phyloP scores from a whole-genome alignment of 495 filamentous ascomycete species.

The Friedmanniomyces endolithicus region DNA sequence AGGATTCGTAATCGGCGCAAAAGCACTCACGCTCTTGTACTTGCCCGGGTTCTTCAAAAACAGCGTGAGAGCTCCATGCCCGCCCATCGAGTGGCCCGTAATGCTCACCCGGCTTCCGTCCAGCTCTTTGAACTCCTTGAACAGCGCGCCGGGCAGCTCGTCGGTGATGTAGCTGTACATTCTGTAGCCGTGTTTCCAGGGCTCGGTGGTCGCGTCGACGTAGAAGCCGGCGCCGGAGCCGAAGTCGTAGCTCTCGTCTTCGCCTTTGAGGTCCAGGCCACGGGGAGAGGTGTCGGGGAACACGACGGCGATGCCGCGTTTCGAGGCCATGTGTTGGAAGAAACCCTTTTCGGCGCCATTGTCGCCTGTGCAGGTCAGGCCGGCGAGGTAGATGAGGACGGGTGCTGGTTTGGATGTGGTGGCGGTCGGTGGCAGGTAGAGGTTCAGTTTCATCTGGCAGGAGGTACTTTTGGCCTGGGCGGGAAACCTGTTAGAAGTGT shows the following conservation, averaged over 20 bases:
- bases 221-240: slow-evolving; percentile 89
- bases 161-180: slow-evolving; percentile 85
- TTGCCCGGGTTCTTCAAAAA: slow-evolving; percentile 80
- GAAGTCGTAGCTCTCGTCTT: slow-evolving; percentile 81
- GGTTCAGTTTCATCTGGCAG: slow-evolving; percentile 57
- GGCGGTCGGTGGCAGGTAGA: slow-evolving; percentile 53
- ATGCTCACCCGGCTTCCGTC: slow-evolving; percentile 61
- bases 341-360: slow-evolving; percentile 96
- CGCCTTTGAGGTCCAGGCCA: slow-evolving; percentile 63
- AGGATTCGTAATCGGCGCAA: slow-evolving; percentile 87
- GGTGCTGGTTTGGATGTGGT: slow-evolving; percentile 48
- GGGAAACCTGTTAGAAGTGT: not conserved
- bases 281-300: slow-evolving; percentile 93
- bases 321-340: slow-evolving; percentile 69
- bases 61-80: slow-evolving; percentile 85
- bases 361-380: slow-evolving; percentile 87
- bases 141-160: slow-evolving; percentile 70
- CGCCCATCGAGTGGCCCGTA: slow-evolving; percentile 91
- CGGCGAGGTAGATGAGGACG: slow-evolving; percentile 86
- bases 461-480: slow-evolving; percentile 47
- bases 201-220: slow-evolving; percentile 69
- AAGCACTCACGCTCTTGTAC: slow-evolving; percentile 79
- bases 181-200: slow-evolving; percentile 63
- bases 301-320: slow-evolving; percentile 71
- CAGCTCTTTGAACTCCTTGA: slow-evolving; percentile 47